phyloP scores from a whole-genome alignment of 805 yeast genomes.

The Metschnikowia gelsemii region DNA sequence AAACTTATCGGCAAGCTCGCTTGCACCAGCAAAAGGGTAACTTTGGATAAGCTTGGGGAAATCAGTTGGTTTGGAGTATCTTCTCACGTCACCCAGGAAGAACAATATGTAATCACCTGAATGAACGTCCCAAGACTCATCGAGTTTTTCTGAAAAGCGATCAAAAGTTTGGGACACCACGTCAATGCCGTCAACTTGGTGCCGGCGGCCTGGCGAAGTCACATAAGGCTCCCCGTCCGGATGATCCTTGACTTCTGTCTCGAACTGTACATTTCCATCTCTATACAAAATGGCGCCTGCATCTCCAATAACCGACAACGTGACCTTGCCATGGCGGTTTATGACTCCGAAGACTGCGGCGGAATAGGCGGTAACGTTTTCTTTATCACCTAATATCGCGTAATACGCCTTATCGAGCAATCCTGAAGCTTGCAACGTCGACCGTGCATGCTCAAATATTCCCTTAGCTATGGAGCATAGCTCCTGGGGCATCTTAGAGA shows the following conservation, averaged over 20 bases:
- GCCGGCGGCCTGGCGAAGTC: neutral
- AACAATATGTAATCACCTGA: constrained; percentile 5
- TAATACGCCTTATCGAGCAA: constrained; percentile 7
- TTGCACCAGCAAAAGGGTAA: neutral
- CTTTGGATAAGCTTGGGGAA: neutral
- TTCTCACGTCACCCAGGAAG: constrained; percentile 2
- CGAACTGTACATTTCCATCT: neutral
- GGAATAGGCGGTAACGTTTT: neutral
- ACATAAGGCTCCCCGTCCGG: constrained; percentile 5
- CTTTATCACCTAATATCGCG: neutral
- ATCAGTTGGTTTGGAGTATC: neutral
- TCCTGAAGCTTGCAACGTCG: neutral
- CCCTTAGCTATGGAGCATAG: neutral
- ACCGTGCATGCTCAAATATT: neutral
- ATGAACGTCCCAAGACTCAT: neutral
- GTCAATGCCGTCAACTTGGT: too few species aligned
- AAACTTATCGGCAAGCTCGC: constrained; percentile 1
- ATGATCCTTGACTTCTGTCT: neutral
- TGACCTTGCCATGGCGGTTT: neutral
- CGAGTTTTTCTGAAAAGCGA: neutral
- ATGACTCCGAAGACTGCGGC: constrained; percentile 5
- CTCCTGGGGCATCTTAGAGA: neutral
- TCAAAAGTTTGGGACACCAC: too few species aligned
- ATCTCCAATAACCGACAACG: constrained; percentile 4
- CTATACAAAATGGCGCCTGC: constrained; percentile 1